Evolutionary conservation across 2,329 filamentous ascomycete genomes (phyloP).

Genomic region (Penicillium sclerotigenum): DNA sequence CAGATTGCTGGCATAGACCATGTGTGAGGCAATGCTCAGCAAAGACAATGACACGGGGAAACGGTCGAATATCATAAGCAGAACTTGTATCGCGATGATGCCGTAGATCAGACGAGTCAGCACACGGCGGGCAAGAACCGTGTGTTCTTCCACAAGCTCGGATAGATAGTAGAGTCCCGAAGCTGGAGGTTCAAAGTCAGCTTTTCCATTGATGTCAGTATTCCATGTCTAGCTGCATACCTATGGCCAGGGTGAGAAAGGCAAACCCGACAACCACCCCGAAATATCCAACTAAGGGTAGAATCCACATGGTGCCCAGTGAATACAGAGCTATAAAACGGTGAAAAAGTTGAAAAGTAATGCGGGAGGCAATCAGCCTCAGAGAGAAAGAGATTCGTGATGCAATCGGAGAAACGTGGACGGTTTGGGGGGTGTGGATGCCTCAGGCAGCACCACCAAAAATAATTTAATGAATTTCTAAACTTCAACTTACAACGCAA

Average conservation of each 20-base stretch:
- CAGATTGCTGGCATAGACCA: conserved; percentile 86
- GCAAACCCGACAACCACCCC: conserved; percentile 85
- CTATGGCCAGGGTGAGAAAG: conserved; percentile 91
- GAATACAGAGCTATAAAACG: neutral
- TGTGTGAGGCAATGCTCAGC: conserved; percentile 75
- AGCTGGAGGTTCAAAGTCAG: conserved; percentile 51
- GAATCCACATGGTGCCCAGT: conserved; percentile 74
- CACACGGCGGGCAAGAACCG: conserved; percentile 84
- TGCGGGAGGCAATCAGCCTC: neutral
- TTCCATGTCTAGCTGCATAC: conserved; percentile 47
- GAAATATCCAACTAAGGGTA: conserved; percentile 85
- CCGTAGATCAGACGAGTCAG: conserved; percentile 79
- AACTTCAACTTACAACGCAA: neutral
- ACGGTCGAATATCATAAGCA: conserved; percentile 77
- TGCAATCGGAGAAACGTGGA: conserved; percentile 9
- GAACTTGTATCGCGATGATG: conserved; percentile 69
- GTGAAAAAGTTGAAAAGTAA: conserved; percentile 26
- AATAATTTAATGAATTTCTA: conserved; percentile 12
- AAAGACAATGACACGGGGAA: conserved; percentile 73
- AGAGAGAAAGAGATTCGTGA: neutral
- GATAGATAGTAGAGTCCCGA: conserved; percentile 99
- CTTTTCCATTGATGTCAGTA: neutral
- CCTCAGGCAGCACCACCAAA: conserved; percentile 16
- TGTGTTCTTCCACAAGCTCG: conserved; percentile 96
- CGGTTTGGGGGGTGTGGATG: conserved; percentile 9